A percentile compares a stretch with the other conserved stretches of the same genome.
Evolutionary conservation across 129 eudicot genomes (phyloP).

Genomic region (Saposhnikovia divaricata): DNA sequence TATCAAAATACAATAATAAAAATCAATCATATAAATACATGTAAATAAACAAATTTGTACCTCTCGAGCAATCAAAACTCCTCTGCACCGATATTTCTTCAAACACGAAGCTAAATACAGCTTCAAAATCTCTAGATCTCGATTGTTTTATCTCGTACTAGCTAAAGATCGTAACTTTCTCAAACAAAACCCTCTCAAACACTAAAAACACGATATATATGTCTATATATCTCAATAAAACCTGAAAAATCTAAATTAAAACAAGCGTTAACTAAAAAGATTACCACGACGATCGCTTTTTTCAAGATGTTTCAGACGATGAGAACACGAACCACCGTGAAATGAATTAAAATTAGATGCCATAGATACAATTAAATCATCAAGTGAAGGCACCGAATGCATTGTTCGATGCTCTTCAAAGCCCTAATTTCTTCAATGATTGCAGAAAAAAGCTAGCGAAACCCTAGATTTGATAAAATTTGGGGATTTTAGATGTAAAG

Average conservation of each 20-base stretch:
- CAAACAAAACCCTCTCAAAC: slow-evolving; percentile 8
- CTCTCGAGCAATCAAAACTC: slow-evolving; percentile 1
- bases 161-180: neutral
- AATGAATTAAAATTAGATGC: slow-evolving; percentile 23
- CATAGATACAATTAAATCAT: slow-evolving; percentile 15
- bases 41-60: neutral
- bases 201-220: slow-evolving; percentile 7
- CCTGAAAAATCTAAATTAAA: neutral
- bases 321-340: slow-evolving; percentile 49
- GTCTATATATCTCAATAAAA: neutral
- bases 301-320: slow-evolving; percentile 81
- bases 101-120: neutral
- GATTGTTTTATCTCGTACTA: neutral
- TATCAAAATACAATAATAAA: neutral
- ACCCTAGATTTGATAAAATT: slow-evolving; percentile 9
- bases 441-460: neutral
- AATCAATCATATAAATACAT: neutral
- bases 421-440: slow-evolving; percentile 21
- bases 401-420: slow-evolving; percentile 73
- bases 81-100: neutral
- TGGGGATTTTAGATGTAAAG: slow-evolving; percentile 13
- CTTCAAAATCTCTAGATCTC: slow-evolving; percentile 4
- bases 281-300: slow-evolving; percentile 97
- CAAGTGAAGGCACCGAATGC: slow-evolving; percentile 76
- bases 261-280: slow-evolving; percentile 61